Evolutionary conservation across 2,329 filamentous ascomycete genomes (phyloP), one percentile per base, ranked within the genome.

Genomic region (Cytospora leucostoma): DNA sequence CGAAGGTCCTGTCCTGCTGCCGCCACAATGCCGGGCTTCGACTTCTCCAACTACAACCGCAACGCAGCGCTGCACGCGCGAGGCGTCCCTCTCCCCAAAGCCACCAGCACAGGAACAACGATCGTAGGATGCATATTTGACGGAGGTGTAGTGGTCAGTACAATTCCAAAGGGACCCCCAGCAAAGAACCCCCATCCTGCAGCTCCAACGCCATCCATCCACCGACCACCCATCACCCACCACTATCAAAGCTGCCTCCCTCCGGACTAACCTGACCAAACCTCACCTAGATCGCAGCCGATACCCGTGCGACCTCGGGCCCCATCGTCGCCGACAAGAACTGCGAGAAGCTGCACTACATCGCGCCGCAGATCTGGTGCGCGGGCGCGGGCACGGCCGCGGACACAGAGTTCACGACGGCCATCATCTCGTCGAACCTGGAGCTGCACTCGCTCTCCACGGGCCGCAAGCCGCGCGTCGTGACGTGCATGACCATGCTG

Each of bases 311-410:
- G 68, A 99, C 95, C 54, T 96, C 91, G 68, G 95, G 95, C 40
- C 93, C 95, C 70, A 99, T 99, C 79, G 95, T 99, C 71, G 96
- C 96, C 79, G 95, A 99, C 87, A 99, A 99, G 92, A 99, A 99
- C 86, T 98, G 95, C 83, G 94, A 99, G 82, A 99, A 99, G 83
- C 88, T 99, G 68, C 95, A 99, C 82, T 99, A 96, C 84, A 99
- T 99, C 77, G 85, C 95, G 51, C 94, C 95, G 65, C 93, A 97
- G 79, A 99, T 99, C 79, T 99, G 95, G 95, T 99, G 95, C 80
- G 95, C 95, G 11, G 95, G 95, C 71, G 96, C 95, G 70, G 95
- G 96, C 78, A 99, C 95, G 58, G 95, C 95, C 67, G 95, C 95
- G 72, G 95, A 99, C 78, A 98, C 94, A 69, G 95, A 99, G 82